A percentile compares a stretch with the other conserved stretches of the same genome.
These are phyloP conservation scores for Nigrospora sphaerica DNA, from an alignment of 2,329 filamentous ascomycete genomes.

Conservation along the genomic window DNA sequence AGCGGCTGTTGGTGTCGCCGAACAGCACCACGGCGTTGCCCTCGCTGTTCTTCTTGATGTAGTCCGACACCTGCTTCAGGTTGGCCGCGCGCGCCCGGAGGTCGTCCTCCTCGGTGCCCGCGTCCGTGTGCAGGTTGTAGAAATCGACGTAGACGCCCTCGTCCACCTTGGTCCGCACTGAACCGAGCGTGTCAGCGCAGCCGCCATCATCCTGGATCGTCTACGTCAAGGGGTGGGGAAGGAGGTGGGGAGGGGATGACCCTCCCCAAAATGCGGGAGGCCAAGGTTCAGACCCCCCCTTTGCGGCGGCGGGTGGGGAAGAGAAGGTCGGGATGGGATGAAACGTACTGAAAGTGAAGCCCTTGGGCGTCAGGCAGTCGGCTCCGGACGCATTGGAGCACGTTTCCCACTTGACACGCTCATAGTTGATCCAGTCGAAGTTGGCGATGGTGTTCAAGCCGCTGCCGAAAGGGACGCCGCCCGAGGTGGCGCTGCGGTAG, in stretches of 20 bases:
- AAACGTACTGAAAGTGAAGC: slow-evolving; percentile 49
- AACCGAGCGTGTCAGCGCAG: too few species aligned
- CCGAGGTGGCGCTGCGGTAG: slow-evolving; percentile 56
- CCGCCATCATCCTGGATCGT: too few species aligned
- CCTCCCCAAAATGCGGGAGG: too few species aligned
- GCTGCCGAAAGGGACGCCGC: slow-evolving; percentile 55
- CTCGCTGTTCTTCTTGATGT: slow-evolving; percentile 46
- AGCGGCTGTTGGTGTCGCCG: slow-evolving; percentile 60
- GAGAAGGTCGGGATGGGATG: too few species aligned
- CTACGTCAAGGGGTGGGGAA: too few species aligned
- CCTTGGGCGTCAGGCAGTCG: slow-evolving; percentile 64
- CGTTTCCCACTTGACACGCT: slow-evolving; percentile 49
- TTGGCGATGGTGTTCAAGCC: slow-evolving; percentile 59
- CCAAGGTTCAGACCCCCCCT: too few species aligned
- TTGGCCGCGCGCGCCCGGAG: slow-evolving; percentile 49
- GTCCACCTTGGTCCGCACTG: slow-evolving; percentile 44
- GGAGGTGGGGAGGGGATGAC: too few species aligned
- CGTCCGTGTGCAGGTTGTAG: slow-evolving; percentile 63
- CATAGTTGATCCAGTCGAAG: slow-evolving; percentile 47
- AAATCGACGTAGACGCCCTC: slow-evolving; percentile 51
- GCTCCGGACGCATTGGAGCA: slow-evolving; percentile 48
- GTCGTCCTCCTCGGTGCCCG: slow-evolving; percentile 48
- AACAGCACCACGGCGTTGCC: slow-evolving; percentile 58
- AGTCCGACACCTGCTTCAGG: slow-evolving; percentile 49
- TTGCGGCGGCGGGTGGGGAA: too few species aligned